These are phyloP conservation scores for Melanomma pulvis-pyrius DNA, from an alignment of 495 filamentous ascomycete genomes.

Conservation along the genomic window DNA sequence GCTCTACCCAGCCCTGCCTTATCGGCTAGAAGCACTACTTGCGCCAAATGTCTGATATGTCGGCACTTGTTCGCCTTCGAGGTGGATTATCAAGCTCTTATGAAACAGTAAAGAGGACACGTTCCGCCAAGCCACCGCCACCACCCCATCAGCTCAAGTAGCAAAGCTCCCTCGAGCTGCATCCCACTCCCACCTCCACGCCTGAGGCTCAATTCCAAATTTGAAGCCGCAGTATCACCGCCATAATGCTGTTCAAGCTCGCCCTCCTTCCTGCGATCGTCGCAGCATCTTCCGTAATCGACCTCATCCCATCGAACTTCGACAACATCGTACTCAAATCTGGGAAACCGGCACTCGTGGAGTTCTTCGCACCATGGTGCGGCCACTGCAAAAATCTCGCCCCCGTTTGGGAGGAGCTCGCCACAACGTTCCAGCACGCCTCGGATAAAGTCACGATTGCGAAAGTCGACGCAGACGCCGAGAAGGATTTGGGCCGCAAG, in stretches of 20 bases:
- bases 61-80: not conserved
- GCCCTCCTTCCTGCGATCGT: slow-evolving; percentile 24
- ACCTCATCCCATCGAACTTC: slow-evolving; percentile 87
- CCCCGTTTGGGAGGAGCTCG: slow-evolving; percentile 94
- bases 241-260: slow-evolving; percentile 33
- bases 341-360: slow-evolving; percentile 93
- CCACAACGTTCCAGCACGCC: slow-evolving; percentile 66
- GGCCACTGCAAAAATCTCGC: slow-evolving; percentile 98
- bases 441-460: slow-evolving; percentile 85
- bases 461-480: slow-evolving; percentile 92
- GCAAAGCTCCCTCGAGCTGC: slow-evolving; percentile 1
- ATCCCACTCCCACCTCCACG: not conserved
- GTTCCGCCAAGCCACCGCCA: slow-evolving; percentile 10
- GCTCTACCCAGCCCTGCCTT: too few species aligned
- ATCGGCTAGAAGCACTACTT: not conserved
- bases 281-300: slow-evolving; percentile 61
- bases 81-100: slow-evolving; percentile 21
- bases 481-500: slow-evolving; percentile 78
- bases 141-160: slow-evolving; percentile 4
- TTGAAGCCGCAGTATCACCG: slow-evolving; percentile 7
- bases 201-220: slow-evolving; percentile 5
- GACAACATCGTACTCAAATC: slow-evolving; percentile 85
- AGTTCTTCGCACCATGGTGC: slow-evolving; percentile 99
- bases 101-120: slow-evolving; percentile 25
- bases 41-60: too few species aligned